Evolutionary conservation across 331 rosid genomes (phyloP).

Genomic region (Pyracantha coccinea): DNA sequence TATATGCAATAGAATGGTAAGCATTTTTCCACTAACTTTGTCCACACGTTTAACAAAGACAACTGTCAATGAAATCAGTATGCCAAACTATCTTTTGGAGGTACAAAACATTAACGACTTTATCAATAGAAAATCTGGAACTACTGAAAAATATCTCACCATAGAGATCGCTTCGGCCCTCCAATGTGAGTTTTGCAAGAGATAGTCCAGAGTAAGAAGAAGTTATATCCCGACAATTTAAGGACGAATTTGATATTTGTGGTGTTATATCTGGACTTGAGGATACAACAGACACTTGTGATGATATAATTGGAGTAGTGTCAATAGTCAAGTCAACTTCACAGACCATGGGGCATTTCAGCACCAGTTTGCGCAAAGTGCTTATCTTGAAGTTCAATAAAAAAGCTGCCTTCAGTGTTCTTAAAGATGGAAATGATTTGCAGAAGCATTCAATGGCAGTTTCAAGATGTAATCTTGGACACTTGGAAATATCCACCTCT

Average conservation of each 20-base stretch:
- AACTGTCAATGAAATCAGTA: background rate
- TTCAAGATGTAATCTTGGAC: slow-evolving; percentile 44
- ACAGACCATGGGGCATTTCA: slow-evolving; percentile 43
- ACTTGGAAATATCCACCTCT: slow-evolving; percentile 78
- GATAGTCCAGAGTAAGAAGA: slow-evolving; percentile 24
- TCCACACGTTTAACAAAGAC: background rate
- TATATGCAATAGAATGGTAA: background rate
- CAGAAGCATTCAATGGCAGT: slow-evolving; percentile 53
- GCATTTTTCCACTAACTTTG: background rate
- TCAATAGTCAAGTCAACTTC: slow-evolving; percentile 69
- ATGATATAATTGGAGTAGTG: slow-evolving; percentile 52
- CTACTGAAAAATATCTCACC: slow-evolving; percentile 42
- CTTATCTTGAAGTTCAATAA: slow-evolving; percentile 40
- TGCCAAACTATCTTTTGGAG: background rate
- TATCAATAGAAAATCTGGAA: background rate
- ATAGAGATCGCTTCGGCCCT: slow-evolving; percentile 65
- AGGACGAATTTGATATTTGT: slow-evolving; percentile 20
- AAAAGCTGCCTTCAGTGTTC: slow-evolving; percentile 54
- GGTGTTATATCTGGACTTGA: slow-evolving; percentile 28
- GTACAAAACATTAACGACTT: background rate
- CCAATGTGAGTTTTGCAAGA: slow-evolving; percentile 51
- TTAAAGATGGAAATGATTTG: slow-evolving; percentile 63
- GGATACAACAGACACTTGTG: slow-evolving; percentile 34
- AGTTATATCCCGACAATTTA: slow-evolving; percentile 16
- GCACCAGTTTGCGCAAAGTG: slow-evolving; percentile 32